Evolutionary conservation across 768 basidiomycete genomes (phyloP).

Genomic region (Exsudoporus frostii): DNA sequence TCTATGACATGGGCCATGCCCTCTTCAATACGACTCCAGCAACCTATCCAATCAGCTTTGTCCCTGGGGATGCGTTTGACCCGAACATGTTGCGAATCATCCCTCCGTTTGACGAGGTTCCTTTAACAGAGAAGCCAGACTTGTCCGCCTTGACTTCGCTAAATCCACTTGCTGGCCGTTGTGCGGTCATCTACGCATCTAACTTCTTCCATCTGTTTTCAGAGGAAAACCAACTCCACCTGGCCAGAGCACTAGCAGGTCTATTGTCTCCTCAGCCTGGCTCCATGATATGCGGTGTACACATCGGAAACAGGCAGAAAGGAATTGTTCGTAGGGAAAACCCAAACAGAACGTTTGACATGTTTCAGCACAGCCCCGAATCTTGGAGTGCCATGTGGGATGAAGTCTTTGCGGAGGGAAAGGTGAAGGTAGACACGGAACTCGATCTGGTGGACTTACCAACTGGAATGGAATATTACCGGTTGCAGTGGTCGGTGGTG

Average conservation of each 20-base stretch:
- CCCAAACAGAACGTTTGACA: background rate
- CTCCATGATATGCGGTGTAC: constrained; percentile 32
- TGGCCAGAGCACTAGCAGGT: constrained; percentile 29
- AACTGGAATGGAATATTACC: background rate
- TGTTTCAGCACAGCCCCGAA: constrained; percentile 34
- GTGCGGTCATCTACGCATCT: constrained; percentile 49
- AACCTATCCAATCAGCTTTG: constrained; percentile 49
- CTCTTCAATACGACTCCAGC: constrained; percentile 55
- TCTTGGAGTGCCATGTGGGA: constrained; percentile 41
- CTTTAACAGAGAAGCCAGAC: constrained; percentile 22
- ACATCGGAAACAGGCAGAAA: constrained; percentile 15
- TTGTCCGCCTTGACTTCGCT: constrained; percentile 40
- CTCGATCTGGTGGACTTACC: background rate
- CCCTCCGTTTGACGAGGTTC: constrained; percentile 28
- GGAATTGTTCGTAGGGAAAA: background rate
- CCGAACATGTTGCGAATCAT: constrained; percentile 37
- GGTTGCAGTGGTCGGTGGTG: constrained; percentile 26
- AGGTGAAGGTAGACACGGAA: constrained; percentile 3
- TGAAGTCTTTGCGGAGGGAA: constrained; percentile 28
- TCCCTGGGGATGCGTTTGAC: constrained; percentile 56
- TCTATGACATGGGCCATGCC: constrained; percentile 57
- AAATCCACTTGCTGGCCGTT: constrained; percentile 44
- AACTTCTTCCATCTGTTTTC: constrained; percentile 44
- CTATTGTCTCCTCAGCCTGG: constrained; percentile 30
- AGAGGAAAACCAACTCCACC: constrained; percentile 24